Base-by-base conservation (phyloP, 2,329 filamentous ascomycete genomes). In the Eurotiales sp. region DNA sequence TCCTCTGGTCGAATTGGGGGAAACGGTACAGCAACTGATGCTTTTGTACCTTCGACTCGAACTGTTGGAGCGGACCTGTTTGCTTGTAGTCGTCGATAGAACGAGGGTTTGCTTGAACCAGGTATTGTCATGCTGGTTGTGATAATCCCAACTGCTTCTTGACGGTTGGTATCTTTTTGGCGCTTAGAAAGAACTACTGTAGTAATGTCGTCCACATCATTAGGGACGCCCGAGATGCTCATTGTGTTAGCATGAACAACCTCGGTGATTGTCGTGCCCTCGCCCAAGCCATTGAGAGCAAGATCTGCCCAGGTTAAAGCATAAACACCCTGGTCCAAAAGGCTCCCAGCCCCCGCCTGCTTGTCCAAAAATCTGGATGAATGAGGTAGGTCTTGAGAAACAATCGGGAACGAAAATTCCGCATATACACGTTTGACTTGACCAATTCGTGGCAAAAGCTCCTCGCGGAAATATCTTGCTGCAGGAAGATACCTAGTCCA, bases 301-400 rank as follows among this genome's bases (percentile, higher is more conserved):
- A 55, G 17, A 52, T 62, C 58, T 51, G 90, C 78, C 88, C 88
- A 92, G 21, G 87, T 91, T 57, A 92, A 71, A 39, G 86, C 79
- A 73, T 93, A 92, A 68, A 92, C 84, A 56, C 88, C 88, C 40
- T 92, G 59, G 66, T 92, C 88, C 40, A 92, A 78, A 42, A 91
- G 72, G 1, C 85, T 86, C 44, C 88, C 88, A 22, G 88, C 88
- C 0, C 88, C 88, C 21, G 92, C 77, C 56, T 88, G 83, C 4
- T 77, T 76, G 69, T 90, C 90, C 56, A 92, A 77, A 78, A 92
- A 88, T 53, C 88, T 82, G 70, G 88, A 75, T 45, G 52, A 51
- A 34, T 57, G 54, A 10, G 46, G 45, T 15, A 63, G 49, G 37
- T 63, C 61, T 7, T 57, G 52, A 14, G 51, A 53, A 23, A 58